Base-by-base conservation (phyloP, 164 flowering plant genomes). In the Platanus orientalis region DNA sequence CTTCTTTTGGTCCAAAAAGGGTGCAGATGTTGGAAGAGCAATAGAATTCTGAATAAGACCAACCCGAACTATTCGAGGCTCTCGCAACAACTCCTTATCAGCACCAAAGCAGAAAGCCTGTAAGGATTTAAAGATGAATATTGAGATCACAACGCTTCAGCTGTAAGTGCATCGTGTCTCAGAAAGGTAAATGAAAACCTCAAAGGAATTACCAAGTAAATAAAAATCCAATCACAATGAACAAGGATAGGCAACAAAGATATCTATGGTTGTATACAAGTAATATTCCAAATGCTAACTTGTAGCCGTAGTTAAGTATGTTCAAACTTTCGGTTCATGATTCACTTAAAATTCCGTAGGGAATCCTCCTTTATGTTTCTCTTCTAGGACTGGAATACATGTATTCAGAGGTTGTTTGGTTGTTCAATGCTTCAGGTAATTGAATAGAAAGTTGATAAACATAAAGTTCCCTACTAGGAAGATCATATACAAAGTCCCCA, bases 11-110 rank as follows among this genome's bases (percentile, higher is more conserved):
- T 91, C 92, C 32, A 59, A 57, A 65, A 91, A 74, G 20, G 83
- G 87, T 47, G 83, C 78, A 69, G 90, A 83, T 7, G 97, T 88
- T 47, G 96, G 90, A 69, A 82, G 83, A 62, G 73, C 82, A 47
- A 85, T 86, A 34, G 96, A 86, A 64, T 88, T 89, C 65, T 94
- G 99, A 72, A 94, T 79, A 42, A 94, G 86, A 53, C 94, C 97
- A 39, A 86, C 96, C 60, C 96, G 83, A 53, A 94, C 96, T 11
- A 86, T 73, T 62, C 86, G 82, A 60, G 92, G 88, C 61, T 81
- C 80, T 79, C 97, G 84, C 67, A 88, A 6, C 24, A 70, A 54
- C 76, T 92, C 97, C 66, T 79, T 86, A 62, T 87, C 92, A 61
- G 99, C 96, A 42, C 23, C 57, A 70, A 94, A 89, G 62, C 80